Base-by-base conservation (phyloP, 1,284 basidiomycete species). In the Sanghuangporus baumii region DNA sequence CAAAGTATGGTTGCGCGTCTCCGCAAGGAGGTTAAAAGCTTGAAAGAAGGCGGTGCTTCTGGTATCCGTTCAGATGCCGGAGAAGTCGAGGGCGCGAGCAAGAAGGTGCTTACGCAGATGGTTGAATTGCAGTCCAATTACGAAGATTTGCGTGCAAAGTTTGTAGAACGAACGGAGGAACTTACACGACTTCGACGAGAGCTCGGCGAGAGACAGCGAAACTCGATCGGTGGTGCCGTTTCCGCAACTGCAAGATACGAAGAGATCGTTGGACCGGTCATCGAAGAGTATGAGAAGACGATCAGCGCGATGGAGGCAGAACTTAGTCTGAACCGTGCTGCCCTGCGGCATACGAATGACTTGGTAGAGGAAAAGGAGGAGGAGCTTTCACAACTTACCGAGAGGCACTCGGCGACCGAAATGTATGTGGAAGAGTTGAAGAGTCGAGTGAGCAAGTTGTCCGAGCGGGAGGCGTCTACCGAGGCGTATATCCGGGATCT, bases 211-310 rank as follows among this genome's bases (percentile, higher is more conserved):
- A 84, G 79, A 70, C 86, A 88, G 67, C 81, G 89, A 9, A 70
- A 69, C 65, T 79, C 73, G 69, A 75, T 70, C 69, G 77, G 78
- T n/a, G 82, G 89, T 20, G 82, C 84, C 46, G 71, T 86, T 41
- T 85, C 84, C n/a, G 87, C 83, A 41, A 87, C 88, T 6, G 86
- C 81, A 57, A 93, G 91, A 73, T 98, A 98, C 72, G 93, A 97
- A 71, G 92, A 95, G 73, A 96, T 97, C 62, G 95, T 98, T 20
- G 96, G 95, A 41, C 96, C 96, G 6, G 94, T 99, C 69, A 98
- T 99, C 62, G 90, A 96, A 74, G 96, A 98, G 78, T 99, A 99
- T 75, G 96, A 99, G 78, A 96, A 96, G 81, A 94, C 95, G 1
- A 96, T 99, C 67, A 87, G 89, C 54, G 89, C 94, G 1, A 90